These are phyloP conservation scores for Stemphylium lycopersici DNA, from an alignment of 2,329 filamentous ascomycete genomes.

Conservation along the genomic window DNA sequence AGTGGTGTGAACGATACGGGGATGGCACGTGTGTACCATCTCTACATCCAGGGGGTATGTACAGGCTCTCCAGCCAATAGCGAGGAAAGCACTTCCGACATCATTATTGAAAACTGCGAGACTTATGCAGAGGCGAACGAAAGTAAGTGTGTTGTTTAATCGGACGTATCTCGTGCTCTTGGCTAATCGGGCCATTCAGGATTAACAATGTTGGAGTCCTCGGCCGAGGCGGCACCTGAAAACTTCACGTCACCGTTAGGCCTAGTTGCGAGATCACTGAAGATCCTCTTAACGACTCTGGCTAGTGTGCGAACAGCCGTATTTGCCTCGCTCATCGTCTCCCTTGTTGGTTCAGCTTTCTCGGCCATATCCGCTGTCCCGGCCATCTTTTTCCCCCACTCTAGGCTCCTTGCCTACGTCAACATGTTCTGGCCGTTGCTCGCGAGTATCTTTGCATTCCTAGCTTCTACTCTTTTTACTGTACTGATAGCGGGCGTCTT, in stretches of 20 bases:
- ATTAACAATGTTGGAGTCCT: background rate
- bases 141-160: background rate
- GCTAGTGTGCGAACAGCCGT: conserved; percentile 14
- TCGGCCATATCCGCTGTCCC: conserved; percentile 18
- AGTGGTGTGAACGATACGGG: too few species aligned
- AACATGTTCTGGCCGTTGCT: conserved; percentile 23
- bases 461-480: conserved; percentile 24
- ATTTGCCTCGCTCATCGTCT: conserved; percentile 28
- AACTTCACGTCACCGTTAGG: background rate
- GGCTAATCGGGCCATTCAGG: background rate
- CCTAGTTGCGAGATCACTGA: background rate
- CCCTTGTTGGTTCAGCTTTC: conserved; percentile 18
- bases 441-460: conserved; percentile 11
- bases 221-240: background rate
- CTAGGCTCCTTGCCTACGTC: conserved; percentile 29
- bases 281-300: background rate
- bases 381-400: conserved; percentile 28
- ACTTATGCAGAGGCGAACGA: background rate
- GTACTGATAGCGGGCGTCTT: conserved; percentile 13
- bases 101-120: background rate
- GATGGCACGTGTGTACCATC: conserved; percentile 3
- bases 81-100: background rate
- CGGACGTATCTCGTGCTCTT: background rate
- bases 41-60: conserved; percentile 3
- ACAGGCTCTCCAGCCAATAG: background rate